Base-by-base conservation (phyloP, 225 moss, liverwort and hornwort species). In the Rhytidiadelphus loreus region DNA sequence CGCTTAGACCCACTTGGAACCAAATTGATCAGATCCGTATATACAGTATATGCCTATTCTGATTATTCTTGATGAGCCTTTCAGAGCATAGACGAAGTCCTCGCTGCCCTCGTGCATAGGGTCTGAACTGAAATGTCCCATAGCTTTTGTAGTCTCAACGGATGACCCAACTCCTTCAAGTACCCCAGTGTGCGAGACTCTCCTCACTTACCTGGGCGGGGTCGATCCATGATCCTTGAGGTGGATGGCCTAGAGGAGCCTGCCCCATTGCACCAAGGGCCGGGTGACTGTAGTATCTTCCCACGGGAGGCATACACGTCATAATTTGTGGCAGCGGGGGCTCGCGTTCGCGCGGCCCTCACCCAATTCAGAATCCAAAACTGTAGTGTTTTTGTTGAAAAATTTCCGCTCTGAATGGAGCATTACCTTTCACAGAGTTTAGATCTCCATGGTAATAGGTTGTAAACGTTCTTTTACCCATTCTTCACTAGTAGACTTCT, bases 261-360 rank as follows among this genome's bases (percentile, higher is more conserved):
- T 8, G 48, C 8, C 48, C 48, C 48, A 48, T 48, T 48, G 48
- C 48, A 48, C 48, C 48, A 48, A 9, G 48, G 48, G 48, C 48
- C 48, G 48, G 48, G 48, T 48, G 48, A 48, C 7, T 48, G 48
- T 48, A 48, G 48, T 48, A 48, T 48, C 48, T 48, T 48, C 48
- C 48, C 48, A 48, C 48, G 48, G 94, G 96, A 93, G 92, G 94
- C 91, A 92, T 94, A 93, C 90, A 94, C 90, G 94, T 95, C 92
- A 90, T 94, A 94, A 96, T 95, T 91, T 95, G 94, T 95, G 93
- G 74, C 80, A 91, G 93, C 88, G 91, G 93, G 94, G 93, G 93
- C 94, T 95, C 93, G 94, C 94, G 92, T 94, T 86, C 92, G 94
- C 93, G 94, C 93, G 93, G 93, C 94, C 94, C 89, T 56, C 74